Conservation (phyloP, 441 rosid genomes). For the Omphalea diandra region DNA sequence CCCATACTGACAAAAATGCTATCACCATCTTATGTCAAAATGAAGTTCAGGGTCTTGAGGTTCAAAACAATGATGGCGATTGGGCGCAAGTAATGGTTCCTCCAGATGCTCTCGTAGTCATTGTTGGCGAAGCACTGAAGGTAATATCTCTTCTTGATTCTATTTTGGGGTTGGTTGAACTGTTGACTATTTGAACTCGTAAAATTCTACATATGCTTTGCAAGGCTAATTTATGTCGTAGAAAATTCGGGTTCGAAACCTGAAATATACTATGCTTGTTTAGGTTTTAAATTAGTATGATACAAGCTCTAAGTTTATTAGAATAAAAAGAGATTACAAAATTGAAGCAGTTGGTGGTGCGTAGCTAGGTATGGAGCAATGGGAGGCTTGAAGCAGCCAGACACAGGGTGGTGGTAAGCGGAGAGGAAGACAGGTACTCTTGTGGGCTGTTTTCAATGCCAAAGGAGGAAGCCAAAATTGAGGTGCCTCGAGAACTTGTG, state of each 20-base stretch:
- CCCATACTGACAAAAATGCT: constrained; percentile 44
- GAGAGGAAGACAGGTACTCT: constrained; percentile 35
- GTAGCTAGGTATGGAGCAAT: constrained; percentile 47
- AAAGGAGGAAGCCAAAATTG: constrained; percentile 26
- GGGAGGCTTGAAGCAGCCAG: constrained; percentile 36
- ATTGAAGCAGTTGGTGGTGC: too few species aligned
- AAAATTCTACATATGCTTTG: too few species aligned
- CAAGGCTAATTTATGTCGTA: too few species aligned
- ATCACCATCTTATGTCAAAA: constrained; percentile 40
- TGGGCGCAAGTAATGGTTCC: constrained; percentile 35
- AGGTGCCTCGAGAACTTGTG: constrained; percentile 31
- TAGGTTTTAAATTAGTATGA: too few species aligned
- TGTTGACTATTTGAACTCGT: too few species aligned
- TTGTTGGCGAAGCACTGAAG: constrained; percentile 46
- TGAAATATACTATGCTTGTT: too few species aligned
- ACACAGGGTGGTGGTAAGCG: constrained; percentile 42
- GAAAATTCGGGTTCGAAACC: too few species aligned
- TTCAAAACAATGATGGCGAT: constrained; percentile 30
- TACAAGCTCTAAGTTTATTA: too few species aligned
- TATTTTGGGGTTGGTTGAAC: too few species aligned
- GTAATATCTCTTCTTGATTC: constrained; percentile 24
- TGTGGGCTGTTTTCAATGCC: constrained; percentile 36
- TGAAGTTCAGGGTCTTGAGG: constrained; percentile 41
- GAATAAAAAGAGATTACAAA: too few species aligned
- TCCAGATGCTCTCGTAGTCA: constrained; percentile 30